Evolutionary conservation across 129 eudicot genomes (phyloP).

Genomic region (Cynara cardunculus): DNA sequence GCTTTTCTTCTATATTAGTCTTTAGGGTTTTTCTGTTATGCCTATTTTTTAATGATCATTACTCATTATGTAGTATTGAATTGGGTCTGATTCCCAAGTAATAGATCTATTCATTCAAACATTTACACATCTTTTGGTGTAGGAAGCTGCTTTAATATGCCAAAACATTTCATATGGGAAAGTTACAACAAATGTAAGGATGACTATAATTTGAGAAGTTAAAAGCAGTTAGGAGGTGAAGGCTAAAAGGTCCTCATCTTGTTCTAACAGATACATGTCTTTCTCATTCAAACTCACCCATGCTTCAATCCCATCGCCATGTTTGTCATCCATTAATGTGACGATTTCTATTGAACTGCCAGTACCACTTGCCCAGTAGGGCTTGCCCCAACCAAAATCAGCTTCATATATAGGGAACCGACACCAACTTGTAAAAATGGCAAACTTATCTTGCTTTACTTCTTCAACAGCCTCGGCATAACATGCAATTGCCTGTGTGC

Average conservation of each 20-base stretch:
- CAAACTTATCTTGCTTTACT: constrained; percentile 18
- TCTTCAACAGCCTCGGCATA: constrained; percentile 21
- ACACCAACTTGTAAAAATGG: constrained; percentile 30
- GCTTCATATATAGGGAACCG: constrained; percentile 24
- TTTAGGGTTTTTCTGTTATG: too few species aligned
- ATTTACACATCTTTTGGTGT: neutral
- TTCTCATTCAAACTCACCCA: constrained; percentile 32
- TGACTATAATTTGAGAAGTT: neutral
- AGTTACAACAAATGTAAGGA: neutral
- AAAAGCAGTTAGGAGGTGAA: constrained; percentile 10
- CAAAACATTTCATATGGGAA: neutral
- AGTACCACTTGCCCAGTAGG: constrained; percentile 12
- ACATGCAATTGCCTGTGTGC: constrained; percentile 3
- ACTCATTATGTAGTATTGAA: neutral
- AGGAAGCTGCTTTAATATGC: neutral
- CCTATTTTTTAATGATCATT: neutral
- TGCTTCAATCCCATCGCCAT: constrained; percentile 31
- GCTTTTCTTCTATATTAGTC: too few species aligned
- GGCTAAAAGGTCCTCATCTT: constrained; percentile 14
- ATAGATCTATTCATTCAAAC: neutral
- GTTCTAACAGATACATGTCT: constrained; percentile 26
- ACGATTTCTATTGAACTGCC: neutral
- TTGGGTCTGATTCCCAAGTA: neutral
- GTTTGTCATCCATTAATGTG: constrained; percentile 25
- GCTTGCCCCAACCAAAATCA: constrained; percentile 43